These are phyloP conservation scores for Clonostachys sp. DNA, from an alignment of 2,329 filamentous ascomycete genomes.

Conservation along the genomic window DNA sequence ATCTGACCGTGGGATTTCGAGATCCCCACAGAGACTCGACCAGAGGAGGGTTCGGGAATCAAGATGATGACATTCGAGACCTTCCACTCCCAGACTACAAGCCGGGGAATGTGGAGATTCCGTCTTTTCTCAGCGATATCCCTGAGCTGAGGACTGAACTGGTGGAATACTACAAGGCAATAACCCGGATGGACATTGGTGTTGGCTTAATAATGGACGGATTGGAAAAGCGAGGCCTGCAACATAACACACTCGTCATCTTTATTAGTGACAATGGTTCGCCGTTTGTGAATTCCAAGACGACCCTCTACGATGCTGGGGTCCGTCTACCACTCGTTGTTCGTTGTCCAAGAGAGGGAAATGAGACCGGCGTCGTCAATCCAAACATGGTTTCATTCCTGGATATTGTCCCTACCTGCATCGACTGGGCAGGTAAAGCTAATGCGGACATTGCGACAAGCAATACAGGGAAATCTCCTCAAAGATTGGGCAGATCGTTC, in stretches of 20 bases:
- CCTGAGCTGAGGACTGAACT: constrained; percentile 34
- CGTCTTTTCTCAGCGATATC: constrained; percentile 31
- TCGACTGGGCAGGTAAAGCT: constrained; percentile 27
- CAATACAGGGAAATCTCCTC: background rate
- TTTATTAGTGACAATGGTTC: constrained; percentile 44
- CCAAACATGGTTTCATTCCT: constrained; percentile 38
- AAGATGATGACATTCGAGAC: background rate
- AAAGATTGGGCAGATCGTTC: constrained; percentile 26
- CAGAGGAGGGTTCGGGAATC: constrained; percentile 37
- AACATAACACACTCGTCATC: constrained; percentile 32
- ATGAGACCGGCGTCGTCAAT: constrained; percentile 24
- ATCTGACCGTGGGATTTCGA: constrained; percentile 37
- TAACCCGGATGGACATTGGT: constrained; percentile 33
- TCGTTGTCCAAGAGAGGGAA: constrained; percentile 4
- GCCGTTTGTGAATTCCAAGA: constrained; percentile 46
- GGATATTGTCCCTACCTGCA: constrained; percentile 37
- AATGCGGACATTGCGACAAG: background rate
- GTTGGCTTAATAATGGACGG: constrained; percentile 30
- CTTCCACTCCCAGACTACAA: constrained; percentile 8
- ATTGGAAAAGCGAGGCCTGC: constrained; percentile 21
- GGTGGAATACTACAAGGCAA: constrained; percentile 32
- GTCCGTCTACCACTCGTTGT: constrained; percentile 36
- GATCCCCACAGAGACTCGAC: constrained; percentile 38
- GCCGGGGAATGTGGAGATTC: constrained; percentile 28
- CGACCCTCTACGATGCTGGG: constrained; percentile 42